Evolutionary conservation across 2,329 filamentous ascomycete species (phyloP).

Genomic region (Cladosporium sp.): DNA sequence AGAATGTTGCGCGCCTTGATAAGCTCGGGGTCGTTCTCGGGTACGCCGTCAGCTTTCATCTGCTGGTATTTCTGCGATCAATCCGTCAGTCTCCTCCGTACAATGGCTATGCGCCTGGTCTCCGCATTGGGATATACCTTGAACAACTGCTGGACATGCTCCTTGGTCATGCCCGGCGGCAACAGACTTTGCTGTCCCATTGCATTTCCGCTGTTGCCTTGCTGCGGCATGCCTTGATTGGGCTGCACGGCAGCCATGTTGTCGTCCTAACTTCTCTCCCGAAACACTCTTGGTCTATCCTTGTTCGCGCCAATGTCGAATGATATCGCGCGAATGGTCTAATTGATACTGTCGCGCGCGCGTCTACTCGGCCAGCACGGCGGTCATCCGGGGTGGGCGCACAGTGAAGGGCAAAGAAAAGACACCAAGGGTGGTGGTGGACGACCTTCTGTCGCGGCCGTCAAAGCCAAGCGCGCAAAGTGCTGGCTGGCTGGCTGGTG

Average conservation of each 20-base stretch:
- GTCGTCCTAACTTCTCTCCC: neutral
- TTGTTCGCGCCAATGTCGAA: constrained; percentile 3
- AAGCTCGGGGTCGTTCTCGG: constrained; percentile 81
- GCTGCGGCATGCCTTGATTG: constrained; percentile 22
- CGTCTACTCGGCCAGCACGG: neutral
- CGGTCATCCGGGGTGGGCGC: constrained; percentile 8
- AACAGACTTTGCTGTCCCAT: constrained; percentile 40
- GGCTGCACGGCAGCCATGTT: constrained; percentile 25
- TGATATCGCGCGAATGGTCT: constrained; percentile 4
- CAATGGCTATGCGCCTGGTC: neutral
- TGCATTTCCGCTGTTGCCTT: constrained; percentile 44
- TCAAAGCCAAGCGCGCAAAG: constrained; percentile 15
- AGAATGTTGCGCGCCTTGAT: constrained; percentile 79
- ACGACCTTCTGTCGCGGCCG: neutral
- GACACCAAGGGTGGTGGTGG: neutral
- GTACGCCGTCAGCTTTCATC: constrained; percentile 83
- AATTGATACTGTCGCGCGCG: constrained; percentile 6
- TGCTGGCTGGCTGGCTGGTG: constrained; percentile 4
- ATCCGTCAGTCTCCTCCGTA: constrained; percentile 18
- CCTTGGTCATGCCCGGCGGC: constrained; percentile 68
- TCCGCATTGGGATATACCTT: constrained; percentile 47
- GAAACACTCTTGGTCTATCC: neutral
- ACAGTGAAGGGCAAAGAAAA: neutral
- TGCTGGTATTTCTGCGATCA: constrained; percentile 77
- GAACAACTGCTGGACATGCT: constrained; percentile 75